Evolutionary conservation across 2,329 filamentous ascomycete species (phyloP), one percentile per base, ranked within the genome.

Genomic region (Hypocreales sp.): DNA sequence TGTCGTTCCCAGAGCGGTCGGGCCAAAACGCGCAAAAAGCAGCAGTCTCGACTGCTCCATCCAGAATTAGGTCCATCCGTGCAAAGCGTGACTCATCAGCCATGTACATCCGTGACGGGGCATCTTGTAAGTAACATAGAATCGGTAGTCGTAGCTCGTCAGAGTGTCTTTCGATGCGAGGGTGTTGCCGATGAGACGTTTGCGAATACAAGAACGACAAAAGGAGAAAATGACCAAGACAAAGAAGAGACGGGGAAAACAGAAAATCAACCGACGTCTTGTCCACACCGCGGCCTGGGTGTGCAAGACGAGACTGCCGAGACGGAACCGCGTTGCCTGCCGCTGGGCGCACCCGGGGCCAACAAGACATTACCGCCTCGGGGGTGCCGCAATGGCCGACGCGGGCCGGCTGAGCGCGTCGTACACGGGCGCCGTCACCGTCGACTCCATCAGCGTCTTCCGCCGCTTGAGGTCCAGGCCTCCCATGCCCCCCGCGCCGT

Each of bases 401-500:
- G 59, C 50, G 28, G 61, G 50, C 35, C 63, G 60, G 36, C 48
- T 61, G 45, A 67, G 53, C 12, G 57, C 40, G 26, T 69, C 63
- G 40, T 67, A 69, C 12, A 47, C 50, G 14, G 64, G 53, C 14
- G 56, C 49, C 15, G 64, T 54, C n/a, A 66, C 58, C 3, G 60
- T 55, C 8, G 62, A 57, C 40, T 81, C 74, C 35, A 72, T 67
- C 38, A 79, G 62, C 1, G 79, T 86, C 61, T 86, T 87, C 36
- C 81, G 74, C 39, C 83, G 73, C 58, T 92, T 92, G 32, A 78
- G 52, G 14, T 79, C 68, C 35, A 73, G 56, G 24, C 75, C 70
- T 8, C 41, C 44, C 39, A 48, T 41, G 14, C 37, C 31, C n/a
- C n/a, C n/a, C 14, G 43, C 31, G 11, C 40, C 46, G 24, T 67